Base-by-base conservation (phyloP, 345 rosid species). In the Sisymbrium altissimum region DNA sequence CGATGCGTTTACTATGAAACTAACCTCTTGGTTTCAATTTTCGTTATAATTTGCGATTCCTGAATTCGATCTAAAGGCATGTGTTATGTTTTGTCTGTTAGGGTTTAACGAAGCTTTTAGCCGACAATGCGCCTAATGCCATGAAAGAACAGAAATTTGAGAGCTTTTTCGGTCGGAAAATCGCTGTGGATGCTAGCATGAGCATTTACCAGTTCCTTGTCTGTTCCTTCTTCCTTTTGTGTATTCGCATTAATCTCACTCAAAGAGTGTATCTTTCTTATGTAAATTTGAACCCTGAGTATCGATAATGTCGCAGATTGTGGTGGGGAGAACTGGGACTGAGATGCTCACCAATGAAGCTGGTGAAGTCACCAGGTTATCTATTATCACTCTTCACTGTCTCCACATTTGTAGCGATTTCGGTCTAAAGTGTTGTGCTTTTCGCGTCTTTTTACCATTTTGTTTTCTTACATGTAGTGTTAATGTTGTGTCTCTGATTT, bases 181-280 rank as follows among this genome's bases (percentile, higher is more conserved):
- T 92, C 11, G 96, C 97, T 19, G 83, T 95, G 39, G 99, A 95
- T 66, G 97, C 99, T 56, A 90, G 99, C 93, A 92, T 95, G 97
- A 95, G 97, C 88, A 95, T 92, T 50, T 92, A 95, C 74, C 99
- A 95, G 78, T 92, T 94, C 81, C 97, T 95, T 18, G 99, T 87
- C 32, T 15, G 90, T 82, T 36, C 19, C 4, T 53, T 30, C 10
- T 11, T 64, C 4, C 52, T 12, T n/a, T 64, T 17, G 2, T 27
- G 2, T 13, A 13, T 53, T 10, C 15, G 6, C 43, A 23, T 5
- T 57, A 53, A 18, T 18, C 50, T 1, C 25, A 56, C 41, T 66
- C 33, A 56, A 19, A 4, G 17, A 74, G 15, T 3, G 69, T 40
- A 13, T 53, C 1, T 18, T 59, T 60, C 27, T n/a, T n/a, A n/a